Base-by-base conservation (phyloP, 305 asterid genomes). In the Plantago lanceolata region DNA sequence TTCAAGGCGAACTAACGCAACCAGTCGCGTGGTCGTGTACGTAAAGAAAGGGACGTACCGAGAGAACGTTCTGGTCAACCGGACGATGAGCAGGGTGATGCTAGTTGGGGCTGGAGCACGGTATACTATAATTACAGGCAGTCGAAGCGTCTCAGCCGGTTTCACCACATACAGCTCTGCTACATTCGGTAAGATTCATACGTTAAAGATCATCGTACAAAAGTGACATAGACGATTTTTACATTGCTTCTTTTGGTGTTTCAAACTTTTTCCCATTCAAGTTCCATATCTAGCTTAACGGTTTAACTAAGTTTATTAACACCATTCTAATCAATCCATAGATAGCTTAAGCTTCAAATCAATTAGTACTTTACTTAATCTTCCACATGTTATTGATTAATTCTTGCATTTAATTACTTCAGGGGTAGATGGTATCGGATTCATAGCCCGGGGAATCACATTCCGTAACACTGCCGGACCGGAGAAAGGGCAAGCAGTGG, bases 341-440 rank as follows among this genome's bases (percentile, higher is more conserved):
- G 47, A n/a, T n/a, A n/a, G n/a, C 71, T 66, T 71, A 8, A 66
- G 48, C 52, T 17, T 60, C 60, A 71, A 65, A 43, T 44, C 43
- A 17, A 15, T 43, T 52, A n/a, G 40, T 51, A 31, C 70, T 71
- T 70, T 70, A 70, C 63, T 40, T 59, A 59, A 43, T 40, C 50
- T 59, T 59, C 26, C 64, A 59, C 64, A 19, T 40, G 62, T 29
- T 29, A 57, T 8, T 43, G n/a, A n/a, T n/a, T n/a, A n/a, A n/a
- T n/a, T n/a, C n/a, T n/a, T n/a, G n/a, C n/a, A n/a, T n/a, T n/a
- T n/a, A n/a, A n/a, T n/a, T n/a, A n/a, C n/a, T n/a, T n/a, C 67
- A 88, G 97, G 97, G 13, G 70, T 88, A 0, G 97, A 90, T 43
- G 98, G 98, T 33, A 79, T 78, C 28, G 96, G 94, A 61, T 86